phyloP scores from a whole-genome alignment of 106 monocot species.

The Platanthera zijinensis region DNA sequence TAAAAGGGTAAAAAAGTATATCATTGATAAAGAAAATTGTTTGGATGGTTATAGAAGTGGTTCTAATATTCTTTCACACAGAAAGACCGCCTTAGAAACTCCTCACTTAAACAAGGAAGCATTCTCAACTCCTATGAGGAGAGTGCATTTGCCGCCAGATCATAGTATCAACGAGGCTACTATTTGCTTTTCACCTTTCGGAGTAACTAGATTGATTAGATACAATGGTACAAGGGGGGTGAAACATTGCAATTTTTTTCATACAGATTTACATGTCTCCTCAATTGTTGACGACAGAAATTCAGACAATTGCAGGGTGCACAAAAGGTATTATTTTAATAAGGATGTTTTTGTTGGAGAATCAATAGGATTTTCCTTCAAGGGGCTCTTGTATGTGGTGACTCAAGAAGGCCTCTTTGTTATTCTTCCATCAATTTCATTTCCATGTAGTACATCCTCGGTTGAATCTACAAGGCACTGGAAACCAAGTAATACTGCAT shows the following conservation, averaged over 20 bases:
- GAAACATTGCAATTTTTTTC: conserved; percentile 38
- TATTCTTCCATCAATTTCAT: conserved; percentile 68
- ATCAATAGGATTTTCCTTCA: conserved; percentile 62
- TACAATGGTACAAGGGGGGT: conserved; percentile 13
- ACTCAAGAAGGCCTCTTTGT: conserved; percentile 65
- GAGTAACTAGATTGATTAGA: conserved; percentile 52
- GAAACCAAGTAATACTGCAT: conserved; percentile 24
- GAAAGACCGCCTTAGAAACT: conserved; percentile 6
- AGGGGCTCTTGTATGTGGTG: conserved; percentile 75
- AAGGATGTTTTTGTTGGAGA: conserved; percentile 42
- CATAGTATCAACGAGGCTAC: conserved; percentile 26
- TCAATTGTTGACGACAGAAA: conserved; percentile 43
- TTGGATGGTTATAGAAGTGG: conserved; percentile 19
- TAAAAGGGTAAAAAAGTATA: conserved; percentile 21
- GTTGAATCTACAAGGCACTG: conserved; percentile 28
- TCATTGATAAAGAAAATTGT: conserved; percentile 9
- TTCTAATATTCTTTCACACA: conserved; percentile 23
- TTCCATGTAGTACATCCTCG: conserved; percentile 24
- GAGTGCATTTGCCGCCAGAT: conserved; percentile 57
- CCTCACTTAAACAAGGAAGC: conserved; percentile 3
- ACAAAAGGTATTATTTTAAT: conserved; percentile 6
- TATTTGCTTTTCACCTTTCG: conserved; percentile 73
- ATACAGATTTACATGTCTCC: conserved; percentile 42
- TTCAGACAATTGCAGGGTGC: conserved; percentile 9
- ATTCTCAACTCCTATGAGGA: conserved; percentile 28